These are phyloP conservation scores for Moesziomyces sp. DNA, from an alignment of 1,284 basidiomycete genomes.

Conservation along the genomic window DNA sequence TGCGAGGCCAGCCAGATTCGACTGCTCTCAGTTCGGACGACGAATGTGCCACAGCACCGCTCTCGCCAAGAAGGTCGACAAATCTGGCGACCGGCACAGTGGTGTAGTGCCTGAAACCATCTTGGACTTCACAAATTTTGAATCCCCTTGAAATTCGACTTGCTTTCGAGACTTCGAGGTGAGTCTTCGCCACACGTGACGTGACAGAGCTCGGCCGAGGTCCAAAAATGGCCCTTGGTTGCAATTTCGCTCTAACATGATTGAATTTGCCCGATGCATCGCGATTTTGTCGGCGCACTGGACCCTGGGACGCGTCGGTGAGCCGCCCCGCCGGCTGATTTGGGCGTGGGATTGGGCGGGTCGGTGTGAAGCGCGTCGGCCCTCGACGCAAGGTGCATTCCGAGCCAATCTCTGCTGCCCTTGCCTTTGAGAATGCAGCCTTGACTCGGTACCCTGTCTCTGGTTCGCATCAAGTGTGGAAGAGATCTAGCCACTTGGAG, in stretches of 20 bases:
- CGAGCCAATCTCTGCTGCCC: not conserved
- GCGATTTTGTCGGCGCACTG: not conserved
- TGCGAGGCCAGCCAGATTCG: too few species aligned
- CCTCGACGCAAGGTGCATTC: slow-evolving; percentile 8
- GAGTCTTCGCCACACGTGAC: not conserved
- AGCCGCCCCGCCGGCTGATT: too few species aligned
- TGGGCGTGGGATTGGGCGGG: too few species aligned
- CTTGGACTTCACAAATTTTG: not conserved
- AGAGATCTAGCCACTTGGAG: too few species aligned
- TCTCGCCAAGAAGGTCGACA: too few species aligned
- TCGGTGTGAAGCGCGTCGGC: not conserved
- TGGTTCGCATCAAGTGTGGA: too few species aligned
- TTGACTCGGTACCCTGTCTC: too few species aligned
- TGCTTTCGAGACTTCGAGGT: not conserved
- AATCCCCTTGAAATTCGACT: not conserved
- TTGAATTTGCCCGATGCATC: not conserved
- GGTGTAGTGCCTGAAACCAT: not conserved
- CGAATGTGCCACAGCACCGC: too few species aligned
- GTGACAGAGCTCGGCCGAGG: slow-evolving; percentile 5
- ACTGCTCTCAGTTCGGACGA: too few species aligned
- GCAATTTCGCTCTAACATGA: not conserved
- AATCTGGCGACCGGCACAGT: too few species aligned
- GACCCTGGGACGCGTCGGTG: too few species aligned
- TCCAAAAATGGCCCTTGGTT: too few species aligned
- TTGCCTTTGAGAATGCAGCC: not conserved